These are phyloP conservation scores for Cupressus sempervirens DNA, from an alignment of 75 land plant species.

Conservation along the genomic window DNA sequence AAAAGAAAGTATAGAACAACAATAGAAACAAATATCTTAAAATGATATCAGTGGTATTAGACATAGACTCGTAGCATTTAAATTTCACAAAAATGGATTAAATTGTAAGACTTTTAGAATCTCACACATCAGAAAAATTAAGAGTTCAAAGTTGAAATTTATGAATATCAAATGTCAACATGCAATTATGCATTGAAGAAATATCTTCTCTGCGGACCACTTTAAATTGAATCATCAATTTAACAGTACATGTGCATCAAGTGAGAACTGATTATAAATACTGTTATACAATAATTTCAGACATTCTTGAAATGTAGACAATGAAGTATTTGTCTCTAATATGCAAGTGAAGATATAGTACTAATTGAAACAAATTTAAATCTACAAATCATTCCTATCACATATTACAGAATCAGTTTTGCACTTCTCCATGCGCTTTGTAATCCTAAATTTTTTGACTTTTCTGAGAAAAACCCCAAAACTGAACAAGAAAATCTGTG, in stretches of 20 bases:
- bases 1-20: not conserved
- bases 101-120: not conserved
- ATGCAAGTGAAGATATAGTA: too few species aligned
- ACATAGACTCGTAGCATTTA: not conserved
- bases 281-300: too few species aligned
- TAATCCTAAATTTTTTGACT: not conserved
- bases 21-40: not conserved
- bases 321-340: too few species aligned
- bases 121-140: not conserved
- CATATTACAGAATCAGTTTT: not conserved
- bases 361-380: too few species aligned
- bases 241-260: too few species aligned
- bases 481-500: too few species aligned
- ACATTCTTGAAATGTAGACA: too few species aligned
- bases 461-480: too few species aligned
- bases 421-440: not conserved
- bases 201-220: not conserved
- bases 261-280: not conserved
- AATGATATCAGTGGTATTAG: not conserved
- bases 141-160: not conserved
- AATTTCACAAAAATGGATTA: not conserved
- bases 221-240: too few species aligned
- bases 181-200: not conserved
- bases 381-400: too few species aligned
- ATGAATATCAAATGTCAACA: not conserved